Evolutionary conservation across 225 moss, liverwort and hornwort species (phyloP).

Genomic region (Asterella californica): DNA sequence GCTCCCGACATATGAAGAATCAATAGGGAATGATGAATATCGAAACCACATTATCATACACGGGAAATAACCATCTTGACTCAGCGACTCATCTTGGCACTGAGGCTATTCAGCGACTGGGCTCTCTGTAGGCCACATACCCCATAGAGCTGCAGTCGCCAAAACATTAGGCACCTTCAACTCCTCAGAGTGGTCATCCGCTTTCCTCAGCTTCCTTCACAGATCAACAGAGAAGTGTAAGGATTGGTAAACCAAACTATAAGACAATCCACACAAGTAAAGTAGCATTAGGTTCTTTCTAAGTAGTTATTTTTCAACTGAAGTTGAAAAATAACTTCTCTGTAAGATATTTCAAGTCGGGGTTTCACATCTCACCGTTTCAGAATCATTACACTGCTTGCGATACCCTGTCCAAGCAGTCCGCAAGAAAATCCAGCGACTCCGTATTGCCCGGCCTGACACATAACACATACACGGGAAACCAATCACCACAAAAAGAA

Average conservation of each 20-base stretch:
- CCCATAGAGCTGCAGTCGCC: slow-evolving; percentile 82
- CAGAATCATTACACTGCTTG: slow-evolving; percentile 87
- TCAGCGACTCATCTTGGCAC: neutral
- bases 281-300: neutral
- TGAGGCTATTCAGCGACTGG: neutral
- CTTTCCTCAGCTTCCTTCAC: slow-evolving; percentile 44
- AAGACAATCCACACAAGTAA: too few species aligned
- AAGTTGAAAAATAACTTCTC: neutral
- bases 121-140: slow-evolving; percentile 20
- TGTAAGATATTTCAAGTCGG: neutral
- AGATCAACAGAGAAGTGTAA: neutral
- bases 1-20: neutral
- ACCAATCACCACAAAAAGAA: neutral
- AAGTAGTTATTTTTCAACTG: neutral
- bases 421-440: slow-evolving; percentile 78
- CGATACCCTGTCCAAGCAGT: slow-evolving; percentile 83
- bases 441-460: slow-evolving; percentile 86
- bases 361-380: slow-evolving; percentile 43
- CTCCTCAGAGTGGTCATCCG: slow-evolving; percentile 60
- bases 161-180: slow-evolving; percentile 86
- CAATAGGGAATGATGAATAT: too few species aligned
- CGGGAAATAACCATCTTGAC: neutral
- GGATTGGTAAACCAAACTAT: neutral
- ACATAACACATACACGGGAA: neutral
- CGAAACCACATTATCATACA: neutral